phyloP scores from a whole-genome alignment of 2,329 filamentous ascomycete genomes.

The Xylaria sp. region DNA sequence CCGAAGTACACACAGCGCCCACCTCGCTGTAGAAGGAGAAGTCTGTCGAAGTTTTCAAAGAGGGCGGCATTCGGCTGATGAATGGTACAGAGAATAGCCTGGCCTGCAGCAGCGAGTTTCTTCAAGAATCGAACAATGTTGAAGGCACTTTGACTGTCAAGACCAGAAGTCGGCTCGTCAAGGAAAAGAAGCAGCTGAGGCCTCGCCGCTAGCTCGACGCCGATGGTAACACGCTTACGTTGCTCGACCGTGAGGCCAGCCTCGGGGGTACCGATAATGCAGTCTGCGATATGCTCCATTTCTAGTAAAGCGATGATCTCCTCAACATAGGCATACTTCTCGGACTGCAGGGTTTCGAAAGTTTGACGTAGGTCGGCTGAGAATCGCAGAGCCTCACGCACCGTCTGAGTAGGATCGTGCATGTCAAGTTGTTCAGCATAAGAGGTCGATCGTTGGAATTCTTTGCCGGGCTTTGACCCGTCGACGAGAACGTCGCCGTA shows the following conservation, averaged over 20 bases:
- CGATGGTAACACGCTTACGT: slow-evolving; percentile 85
- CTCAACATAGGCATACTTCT: slow-evolving; percentile 70
- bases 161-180: slow-evolving; percentile 81
- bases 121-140: slow-evolving; percentile 83
- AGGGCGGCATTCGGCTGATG: slow-evolving; percentile 88
- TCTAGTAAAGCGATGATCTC: slow-evolving; percentile 69
- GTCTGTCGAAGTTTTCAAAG: slow-evolving; percentile 88
- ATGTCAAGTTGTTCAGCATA: slow-evolving; percentile 73
- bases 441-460: slow-evolving; percentile 71
- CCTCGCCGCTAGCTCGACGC: slow-evolving; percentile 88
- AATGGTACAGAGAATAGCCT: slow-evolving; percentile 90
- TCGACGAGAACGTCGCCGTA: slow-evolving; percentile 68
- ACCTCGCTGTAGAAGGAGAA: slow-evolving; percentile 81
- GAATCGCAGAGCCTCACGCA: slow-evolving; percentile 72
- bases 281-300: slow-evolving; percentile 69
- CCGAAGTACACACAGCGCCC: slow-evolving; percentile 89
- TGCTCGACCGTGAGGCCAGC: slow-evolving; percentile 77
- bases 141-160: slow-evolving; percentile 78
- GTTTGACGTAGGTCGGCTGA: slow-evolving; percentile 71
- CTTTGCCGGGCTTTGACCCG: slow-evolving; percentile 64
- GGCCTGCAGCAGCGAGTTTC: slow-evolving; percentile 80
- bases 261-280: slow-evolving; percentile 68
- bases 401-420: slow-evolving; percentile 70
- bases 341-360: slow-evolving; percentile 61
- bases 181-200: slow-evolving; percentile 80